Evolutionary conservation across 164 flowering plant genomes (phyloP), one percentile per base, ranked within the genome.

Genomic region (Tetracentron sinense): DNA sequence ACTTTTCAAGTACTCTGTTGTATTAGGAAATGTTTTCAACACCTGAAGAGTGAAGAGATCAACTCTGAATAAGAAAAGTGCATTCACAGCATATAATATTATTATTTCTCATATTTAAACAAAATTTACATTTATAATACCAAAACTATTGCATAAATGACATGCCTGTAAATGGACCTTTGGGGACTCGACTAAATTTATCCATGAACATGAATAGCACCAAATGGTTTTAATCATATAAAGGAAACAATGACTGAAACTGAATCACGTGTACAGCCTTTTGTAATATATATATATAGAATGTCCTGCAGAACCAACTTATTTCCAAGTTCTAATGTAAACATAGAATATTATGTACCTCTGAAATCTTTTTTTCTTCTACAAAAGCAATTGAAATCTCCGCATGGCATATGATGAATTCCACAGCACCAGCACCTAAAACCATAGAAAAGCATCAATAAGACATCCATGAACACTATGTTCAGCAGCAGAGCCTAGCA

Each of bases 401-500:
- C 20, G 98, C 85, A 77, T 95, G 97, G 68, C 82, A 75, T 64
- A 95, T 77, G 48, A 95, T 81, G 60, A 82, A 95, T 64, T 95
- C 95, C 62, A 95, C 88, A n/a, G 99, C 99, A 65, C 87, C 92
- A 72, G 98, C 92, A 71, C 97, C 99, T 95, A 74, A 33, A 70
- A 49, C 58, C 59, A 76, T 46, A 60, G 42, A 53, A 25, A 5
- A 47, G 25, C 14, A 66, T 23, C 17, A 30, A 48, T 12, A 20
- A 25, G 53, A 19, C 21, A 25, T 46, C 6, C 21, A 30, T 17
- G 38, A 62, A 42, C 23, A 23, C 21, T n/a, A 25, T 35, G 61
- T n/a, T n/a, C 29, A 42, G 28, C 42, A 7, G 44, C 62, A 64
- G 19, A 44, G 7, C 26, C 44, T 29, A 27, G 12, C 7, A 57